phyloP scores from a whole-genome alignment of 768 basidiomycete genomes.

The Favolaschia claudopus region DNA sequence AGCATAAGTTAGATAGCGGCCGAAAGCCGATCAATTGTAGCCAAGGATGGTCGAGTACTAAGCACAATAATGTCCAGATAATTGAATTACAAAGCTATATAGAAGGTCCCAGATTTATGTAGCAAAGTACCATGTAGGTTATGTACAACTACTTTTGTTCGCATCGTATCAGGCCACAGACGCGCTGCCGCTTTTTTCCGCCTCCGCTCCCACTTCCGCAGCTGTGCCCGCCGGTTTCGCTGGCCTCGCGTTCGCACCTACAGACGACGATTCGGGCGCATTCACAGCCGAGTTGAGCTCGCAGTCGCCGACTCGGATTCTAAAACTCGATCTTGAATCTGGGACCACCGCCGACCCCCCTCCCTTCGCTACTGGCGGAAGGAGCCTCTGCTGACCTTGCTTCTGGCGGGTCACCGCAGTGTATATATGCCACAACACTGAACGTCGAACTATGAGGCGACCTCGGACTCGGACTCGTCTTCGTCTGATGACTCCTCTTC shows the following conservation, averaged over 20 bases:
- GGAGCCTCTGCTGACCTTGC: too few species aligned
- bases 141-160: constrained; percentile 29
- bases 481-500: too few species aligned
- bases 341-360: background rate
- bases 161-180: constrained; percentile 54
- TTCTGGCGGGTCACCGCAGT: too few species aligned
- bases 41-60: too few species aligned
- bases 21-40: too few species aligned
- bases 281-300: constrained; percentile 12
- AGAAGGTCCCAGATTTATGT: constrained; percentile 11
- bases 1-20: too few species aligned
- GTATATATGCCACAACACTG: too few species aligned
- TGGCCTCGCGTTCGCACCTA: constrained; percentile 11
- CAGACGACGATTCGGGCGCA: constrained; percentile 4
- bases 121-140: constrained; percentile 6
- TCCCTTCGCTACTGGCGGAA: constrained; percentile 15
- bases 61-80: too few species aligned
- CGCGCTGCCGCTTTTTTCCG: constrained; percentile 62
- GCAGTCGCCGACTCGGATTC: constrained; percentile 15
- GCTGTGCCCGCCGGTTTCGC: constrained; percentile 33
- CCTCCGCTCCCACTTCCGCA: constrained; percentile 59
- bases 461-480: too few species aligned
- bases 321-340: constrained; percentile 1
- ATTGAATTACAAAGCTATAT: too few species aligned
- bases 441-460: too few species aligned